Conservation (phyloP, 1,284 basidiomycete genomes). For the Phellopilus nigrolimitatus region DNA sequence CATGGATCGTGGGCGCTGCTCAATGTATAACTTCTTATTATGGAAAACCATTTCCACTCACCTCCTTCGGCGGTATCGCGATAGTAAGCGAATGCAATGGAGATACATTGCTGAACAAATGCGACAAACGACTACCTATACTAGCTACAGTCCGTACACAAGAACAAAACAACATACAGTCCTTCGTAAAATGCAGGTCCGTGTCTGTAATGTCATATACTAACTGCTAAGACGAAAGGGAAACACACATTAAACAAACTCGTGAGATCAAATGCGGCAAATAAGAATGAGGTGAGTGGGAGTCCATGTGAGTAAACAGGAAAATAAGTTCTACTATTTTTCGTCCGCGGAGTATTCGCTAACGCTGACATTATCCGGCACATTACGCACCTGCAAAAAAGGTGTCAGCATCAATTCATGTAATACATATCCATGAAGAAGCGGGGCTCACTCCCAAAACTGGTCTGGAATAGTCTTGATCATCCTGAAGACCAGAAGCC, state of each 20-base stretch:
- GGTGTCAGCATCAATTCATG: background rate
- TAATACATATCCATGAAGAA: background rate
- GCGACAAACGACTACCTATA: background rate
- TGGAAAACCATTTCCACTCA: background rate
- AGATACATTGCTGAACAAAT: background rate
- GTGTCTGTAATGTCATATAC: no score
- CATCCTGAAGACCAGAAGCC: slow-evolving; percentile 40
- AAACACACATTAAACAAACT: no score
- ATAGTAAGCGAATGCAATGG: no score
- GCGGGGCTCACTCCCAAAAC: slow-evolving; percentile 47
- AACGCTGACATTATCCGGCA: slow-evolving; percentile 28
- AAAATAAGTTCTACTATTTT: background rate
- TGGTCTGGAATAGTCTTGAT: slow-evolving; percentile 52
- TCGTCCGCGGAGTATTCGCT: slow-evolving; percentile 35
- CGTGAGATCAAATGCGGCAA: no score
- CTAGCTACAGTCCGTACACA: background rate
- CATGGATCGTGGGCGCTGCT: no score
- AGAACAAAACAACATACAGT: no score
- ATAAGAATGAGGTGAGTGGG: background rate
- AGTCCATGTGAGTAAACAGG: slow-evolving; percentile 5
- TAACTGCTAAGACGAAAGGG: no score
- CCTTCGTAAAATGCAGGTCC: no score
- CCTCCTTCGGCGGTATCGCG: background rate
- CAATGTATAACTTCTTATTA: no score
- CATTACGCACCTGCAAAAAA: slow-evolving; percentile 23